A percentile compares a stretch with the other conserved stretches of the same genome.
Evolutionary conservation across 257 asterid genomes (phyloP).

Genomic region (Solanum arcanum): DNA sequence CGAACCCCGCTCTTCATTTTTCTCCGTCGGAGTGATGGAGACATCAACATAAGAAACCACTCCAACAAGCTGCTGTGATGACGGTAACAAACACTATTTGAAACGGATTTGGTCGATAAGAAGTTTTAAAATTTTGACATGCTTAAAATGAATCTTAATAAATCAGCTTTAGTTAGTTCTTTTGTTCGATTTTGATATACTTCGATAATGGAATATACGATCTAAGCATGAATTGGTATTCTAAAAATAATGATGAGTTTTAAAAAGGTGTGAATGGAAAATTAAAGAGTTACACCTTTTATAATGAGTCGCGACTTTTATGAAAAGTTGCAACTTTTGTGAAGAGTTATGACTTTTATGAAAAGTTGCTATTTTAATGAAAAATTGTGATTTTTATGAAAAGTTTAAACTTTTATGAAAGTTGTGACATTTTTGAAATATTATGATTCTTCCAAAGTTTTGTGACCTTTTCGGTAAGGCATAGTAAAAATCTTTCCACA

Average conservation of each 20-base stretch:
- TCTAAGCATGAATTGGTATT: background rate
- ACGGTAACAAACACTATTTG: background rate
- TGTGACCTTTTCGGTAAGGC: no score
- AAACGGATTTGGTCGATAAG: background rate
- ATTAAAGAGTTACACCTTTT: no score
- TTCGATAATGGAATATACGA: background rate
- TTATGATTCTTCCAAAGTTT: no score
- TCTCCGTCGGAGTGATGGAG: background rate
- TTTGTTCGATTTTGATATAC: background rate
- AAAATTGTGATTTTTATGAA: no score
- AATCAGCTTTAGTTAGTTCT: background rate
- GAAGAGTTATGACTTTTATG: no score
- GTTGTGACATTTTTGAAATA: no score
- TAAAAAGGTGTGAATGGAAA: no score
- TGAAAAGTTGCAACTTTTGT: no score
- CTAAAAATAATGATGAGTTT: background rate
- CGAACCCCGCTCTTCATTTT: background rate
- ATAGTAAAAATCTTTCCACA: no score
- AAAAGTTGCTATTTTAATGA: no score
- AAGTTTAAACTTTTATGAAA: no score
- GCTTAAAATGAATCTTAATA: background rate
- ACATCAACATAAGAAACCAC: background rate
- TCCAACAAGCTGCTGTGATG: background rate
- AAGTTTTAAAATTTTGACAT: background rate
- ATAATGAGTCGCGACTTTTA: no score